Evolutionary conservation across 805 yeast species (phyloP).

Genomic region (Candida tallmaniae): DNA sequence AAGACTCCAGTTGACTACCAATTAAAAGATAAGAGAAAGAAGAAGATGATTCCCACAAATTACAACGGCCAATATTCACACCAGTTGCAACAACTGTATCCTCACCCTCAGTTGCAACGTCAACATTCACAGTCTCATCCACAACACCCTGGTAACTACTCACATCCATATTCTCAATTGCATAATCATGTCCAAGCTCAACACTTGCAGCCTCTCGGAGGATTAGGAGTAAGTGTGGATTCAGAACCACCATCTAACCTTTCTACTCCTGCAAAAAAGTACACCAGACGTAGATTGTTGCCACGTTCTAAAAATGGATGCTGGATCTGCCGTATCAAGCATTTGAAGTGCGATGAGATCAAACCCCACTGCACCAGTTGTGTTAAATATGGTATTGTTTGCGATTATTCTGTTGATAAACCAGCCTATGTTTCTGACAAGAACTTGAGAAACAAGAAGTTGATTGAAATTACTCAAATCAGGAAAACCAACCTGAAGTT

Average conservation of each 20-base stretch:
- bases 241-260: not conserved
- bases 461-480: constrained; percentile 25
- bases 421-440: constrained; percentile 37
- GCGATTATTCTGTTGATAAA: constrained; percentile 36
- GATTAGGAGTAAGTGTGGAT: not conserved
- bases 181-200: too few species aligned
- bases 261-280: constrained; percentile 18
- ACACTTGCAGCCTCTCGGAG: not conserved
- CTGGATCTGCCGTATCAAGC: constrained; percentile 45
- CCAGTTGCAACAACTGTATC: constrained; percentile 1
- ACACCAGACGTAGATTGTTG: constrained; percentile 35
- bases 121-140: constrained; percentile 1
- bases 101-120: constrained; percentile 1
- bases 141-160: constrained; percentile 2
- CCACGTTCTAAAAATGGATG: constrained; percentile 42
- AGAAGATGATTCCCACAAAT: constrained; percentile 4
- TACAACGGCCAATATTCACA: constrained; percentile 4
- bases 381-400: constrained; percentile 34
- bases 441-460: constrained; percentile 29
- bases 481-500: constrained; percentile 19
- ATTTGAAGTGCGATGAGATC: constrained; percentile 40
- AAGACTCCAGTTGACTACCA: constrained; percentile 5
- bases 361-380: constrained; percentile 37
- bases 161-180: constrained; percentile 2
- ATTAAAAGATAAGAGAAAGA: constrained; percentile 3